Base-by-base conservation (phyloP, 257 asterid genomes). In the Solanum medicagineum region DNA sequence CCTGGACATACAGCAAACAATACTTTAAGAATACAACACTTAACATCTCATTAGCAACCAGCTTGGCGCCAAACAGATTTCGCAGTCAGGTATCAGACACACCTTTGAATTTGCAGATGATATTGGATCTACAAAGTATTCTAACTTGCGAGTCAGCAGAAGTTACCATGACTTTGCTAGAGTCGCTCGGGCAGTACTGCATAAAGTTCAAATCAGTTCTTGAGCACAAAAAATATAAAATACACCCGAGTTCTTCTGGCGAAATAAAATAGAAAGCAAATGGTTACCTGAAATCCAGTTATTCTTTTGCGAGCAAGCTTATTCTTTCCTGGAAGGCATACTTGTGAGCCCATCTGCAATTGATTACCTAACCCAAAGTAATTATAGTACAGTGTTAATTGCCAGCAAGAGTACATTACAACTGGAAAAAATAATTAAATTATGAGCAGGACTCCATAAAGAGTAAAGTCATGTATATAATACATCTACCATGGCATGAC, bases 21-120 rank as follows among this genome's bases (percentile, higher is more conserved):
- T n/a, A n/a, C 47, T 53, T 51, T 77, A 63, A 77, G 83, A 51
- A 77, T 10, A 77, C 15, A 51, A 77, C 2, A 26, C 62, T 2
- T 77, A 32, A 74, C 15, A 9, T 40, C 24, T 69, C 51, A 69
- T n/a, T 69, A 16, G 26, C 51, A 16, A 51, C 42, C 47, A 13
- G 65, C 47, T 77, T 77, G 83, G 83, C 5, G 65, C 62, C 17
- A 26, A 77, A 77, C 5, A 24, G 83, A 77, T 51, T 51, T 77
- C 49, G 53, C 63, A 77, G 51, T 6, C 51, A 77, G 83, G 26
- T 56, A 40, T 53, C 55, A 88, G 71, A 36, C 88, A 7, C 71
- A 93, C 98, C 98, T 89, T 92, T 95, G 85, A 94, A 92, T 90
- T 94, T 96, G 89, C 95, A 89, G 86, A 94, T 68, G 71, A 96